These are phyloP conservation scores for Earliella scabrosa DNA, from an alignment of 1,284 basidiomycete genomes.

Conservation along the genomic window DNA sequence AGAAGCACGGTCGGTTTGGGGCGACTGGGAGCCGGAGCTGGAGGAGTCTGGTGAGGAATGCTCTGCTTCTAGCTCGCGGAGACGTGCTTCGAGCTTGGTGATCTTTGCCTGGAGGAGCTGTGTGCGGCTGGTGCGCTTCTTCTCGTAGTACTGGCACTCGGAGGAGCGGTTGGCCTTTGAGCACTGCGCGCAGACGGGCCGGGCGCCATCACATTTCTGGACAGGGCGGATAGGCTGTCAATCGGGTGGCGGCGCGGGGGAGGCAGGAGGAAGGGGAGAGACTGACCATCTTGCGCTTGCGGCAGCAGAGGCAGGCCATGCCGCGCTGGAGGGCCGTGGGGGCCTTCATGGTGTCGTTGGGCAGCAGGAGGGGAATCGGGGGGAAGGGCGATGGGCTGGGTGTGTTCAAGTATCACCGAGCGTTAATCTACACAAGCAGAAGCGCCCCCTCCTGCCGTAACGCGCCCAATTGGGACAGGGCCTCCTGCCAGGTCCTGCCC, in stretches of 20 bases:
- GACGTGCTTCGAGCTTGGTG: constrained; percentile 52
- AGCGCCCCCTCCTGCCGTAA: constrained; percentile 23
- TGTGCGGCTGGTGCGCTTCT: constrained; percentile 62
- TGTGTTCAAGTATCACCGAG: constrained; percentile 24
- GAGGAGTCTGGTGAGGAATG: constrained; percentile 23
- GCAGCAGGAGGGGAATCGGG: constrained; percentile 11
- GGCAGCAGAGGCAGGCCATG: constrained; percentile 62
- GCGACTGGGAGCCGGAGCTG: constrained; percentile 22
- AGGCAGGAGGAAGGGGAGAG: neutral
- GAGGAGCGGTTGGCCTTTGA: constrained; percentile 52
- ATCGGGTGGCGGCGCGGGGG: constrained; percentile 1
- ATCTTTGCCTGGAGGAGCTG: constrained; percentile 63
- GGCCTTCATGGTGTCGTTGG: constrained; percentile 30
- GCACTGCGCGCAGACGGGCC: constrained; percentile 62
- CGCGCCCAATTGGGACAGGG: constrained; percentile 12
- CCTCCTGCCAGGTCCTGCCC: constrained; percentile 1
- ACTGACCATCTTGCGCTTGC: constrained; percentile 64
- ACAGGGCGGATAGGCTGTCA: constrained; percentile 13
- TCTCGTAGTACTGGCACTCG: constrained; percentile 65
- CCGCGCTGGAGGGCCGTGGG: constrained; percentile 54
- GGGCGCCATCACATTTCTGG: constrained; percentile 63
- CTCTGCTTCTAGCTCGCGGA: constrained; percentile 54
- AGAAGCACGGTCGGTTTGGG: constrained; percentile 13
- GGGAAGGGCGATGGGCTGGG: constrained; percentile 10
- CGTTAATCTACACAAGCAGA: constrained; percentile 25